Evolutionary conservation across 805 yeast genomes (phyloP).

Genomic region (Yamadazyma takamatsuzukensis): DNA sequence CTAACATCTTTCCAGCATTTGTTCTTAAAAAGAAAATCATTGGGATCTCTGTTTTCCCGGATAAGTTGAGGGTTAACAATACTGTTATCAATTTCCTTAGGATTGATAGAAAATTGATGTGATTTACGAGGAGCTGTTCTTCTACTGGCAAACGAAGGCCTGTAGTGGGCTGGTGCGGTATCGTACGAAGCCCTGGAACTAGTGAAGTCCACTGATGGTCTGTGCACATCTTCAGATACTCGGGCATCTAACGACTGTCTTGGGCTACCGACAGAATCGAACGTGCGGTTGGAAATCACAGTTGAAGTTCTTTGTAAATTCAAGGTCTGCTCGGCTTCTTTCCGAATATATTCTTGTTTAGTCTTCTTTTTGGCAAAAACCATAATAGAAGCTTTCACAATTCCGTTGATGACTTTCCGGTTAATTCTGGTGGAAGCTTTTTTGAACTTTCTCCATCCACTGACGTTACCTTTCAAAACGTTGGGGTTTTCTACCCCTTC

Average conservation of each 20-base stretch:
- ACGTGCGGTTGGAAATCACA: constrained; percentile 30
- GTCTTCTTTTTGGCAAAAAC: constrained; percentile 22
- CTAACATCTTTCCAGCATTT: constrained; percentile 65
- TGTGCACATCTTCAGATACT: constrained; percentile 1
- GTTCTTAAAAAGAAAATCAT: constrained; percentile 39
- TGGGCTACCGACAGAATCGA: too few relatives aligned
- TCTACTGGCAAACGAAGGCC: constrained; percentile 7
- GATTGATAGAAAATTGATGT: constrained; percentile 9
- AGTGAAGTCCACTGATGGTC: constrained; percentile 8
- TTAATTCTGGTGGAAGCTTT: constrained; percentile 45
- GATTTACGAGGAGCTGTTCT: constrained; percentile 9
- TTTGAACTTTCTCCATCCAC: constrained; percentile 67
- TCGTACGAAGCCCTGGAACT: background rate
- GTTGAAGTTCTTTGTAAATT: constrained; percentile 36
- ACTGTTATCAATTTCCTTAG: constrained; percentile 13
- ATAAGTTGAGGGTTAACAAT: constrained; percentile 18
- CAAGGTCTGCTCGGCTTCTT: constrained; percentile 21
- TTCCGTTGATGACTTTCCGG: constrained; percentile 11
- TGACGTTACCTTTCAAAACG: constrained; percentile 49
- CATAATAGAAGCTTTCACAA: constrained; percentile 19
- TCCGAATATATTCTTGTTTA: constrained; percentile 23
- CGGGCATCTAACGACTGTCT: too few relatives aligned
- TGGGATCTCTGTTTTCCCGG: constrained; percentile 22
- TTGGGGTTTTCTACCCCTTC: constrained; percentile 55
- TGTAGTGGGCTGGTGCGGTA: constrained; percentile 4